A percentile compares a stretch with the other conserved stretches of the same genome.
Conservation (phyloP, 139 green algal genomes). For the Dunaliella primolecta region DNA sequence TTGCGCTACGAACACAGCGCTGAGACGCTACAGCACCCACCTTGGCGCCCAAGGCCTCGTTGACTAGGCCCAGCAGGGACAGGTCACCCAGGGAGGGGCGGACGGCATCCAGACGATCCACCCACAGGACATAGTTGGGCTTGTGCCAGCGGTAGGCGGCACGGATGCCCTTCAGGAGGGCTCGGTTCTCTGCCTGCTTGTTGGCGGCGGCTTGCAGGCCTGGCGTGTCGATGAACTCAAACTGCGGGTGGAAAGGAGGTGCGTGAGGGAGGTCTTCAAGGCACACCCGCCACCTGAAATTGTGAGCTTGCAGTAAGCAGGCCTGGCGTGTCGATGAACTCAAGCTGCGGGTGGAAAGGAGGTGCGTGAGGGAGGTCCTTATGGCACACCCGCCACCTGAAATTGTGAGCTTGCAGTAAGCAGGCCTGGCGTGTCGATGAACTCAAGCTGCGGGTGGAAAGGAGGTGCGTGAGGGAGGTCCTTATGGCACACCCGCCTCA, state of each 20-base stretch:
- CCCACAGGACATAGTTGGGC: slow-evolving; percentile 58
- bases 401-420: too few species aligned
- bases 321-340: slow-evolving; percentile 57
- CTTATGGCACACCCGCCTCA: too few species aligned
- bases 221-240: slow-evolving; percentile 56
- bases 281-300: too few species aligned
- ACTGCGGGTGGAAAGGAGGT: slow-evolving; percentile 3
- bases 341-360: slow-evolving; percentile 18
- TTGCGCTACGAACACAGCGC: too few species aligned
- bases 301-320: too few species aligned
- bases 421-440: slow-evolving; percentile 60
- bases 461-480: not conserved
- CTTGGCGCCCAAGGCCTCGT: slow-evolving; percentile 35
- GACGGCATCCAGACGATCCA: slow-evolving; percentile 53
- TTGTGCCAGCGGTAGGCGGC: slow-evolving; percentile 35
- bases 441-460: slow-evolving; percentile 23
- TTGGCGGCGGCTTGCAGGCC: slow-evolving; percentile 40
- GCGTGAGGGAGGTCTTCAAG: too few species aligned
- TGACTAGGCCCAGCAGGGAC: slow-evolving; percentile 43
- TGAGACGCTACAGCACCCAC: too few species aligned
- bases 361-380: not conserved
- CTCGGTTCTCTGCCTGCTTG: slow-evolving; percentile 35
- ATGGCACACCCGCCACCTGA: too few species aligned
- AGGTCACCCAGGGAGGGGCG: slow-evolving; percentile 51
- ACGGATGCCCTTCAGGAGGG: slow-evolving; percentile 31